These are phyloP conservation scores for Ophiostoma novo-ulmi DNA, from an alignment of 2,329 filamentous ascomycete species.

Conservation along the genomic window DNA sequence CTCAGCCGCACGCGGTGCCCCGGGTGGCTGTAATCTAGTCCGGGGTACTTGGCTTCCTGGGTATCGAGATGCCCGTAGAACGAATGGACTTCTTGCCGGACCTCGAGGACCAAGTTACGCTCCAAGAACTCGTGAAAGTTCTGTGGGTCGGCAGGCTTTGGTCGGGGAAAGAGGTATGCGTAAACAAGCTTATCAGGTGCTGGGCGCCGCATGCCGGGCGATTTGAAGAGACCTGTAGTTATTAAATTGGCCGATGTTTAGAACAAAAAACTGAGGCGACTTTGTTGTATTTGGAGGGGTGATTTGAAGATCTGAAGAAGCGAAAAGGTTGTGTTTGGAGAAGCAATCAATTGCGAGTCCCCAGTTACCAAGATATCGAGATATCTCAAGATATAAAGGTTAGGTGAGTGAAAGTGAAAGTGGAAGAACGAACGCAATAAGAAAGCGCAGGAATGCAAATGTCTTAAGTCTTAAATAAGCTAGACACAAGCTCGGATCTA, in stretches of 20 bases:
- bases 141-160: conserved; percentile 61
- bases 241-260: neutral
- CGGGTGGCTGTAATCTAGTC: conserved; percentile 68
- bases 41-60: conserved; percentile 74
- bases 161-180: conserved; percentile 66
- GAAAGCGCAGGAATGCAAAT: conserved; percentile 1
- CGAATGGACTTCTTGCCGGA: conserved; percentile 69
- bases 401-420: neutral
- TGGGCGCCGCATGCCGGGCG: conserved; percentile 61
- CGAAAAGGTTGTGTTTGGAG: neutral
- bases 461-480: conserved; percentile 1
- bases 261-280: too few species aligned
- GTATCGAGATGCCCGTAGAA: conserved; percentile 78
- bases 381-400: neutral
- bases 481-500: neutral
- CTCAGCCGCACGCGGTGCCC: conserved; percentile 73
- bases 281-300: neutral
- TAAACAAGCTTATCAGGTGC: conserved; percentile 69
- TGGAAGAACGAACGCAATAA: neutral
- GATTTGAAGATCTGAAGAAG: neutral
- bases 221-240: neutral
- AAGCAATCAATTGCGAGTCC: neutral
- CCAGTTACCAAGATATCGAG: neutral
- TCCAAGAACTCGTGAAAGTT: conserved; percentile 67
- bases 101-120: conserved; percentile 67